Evolutionary conservation across 106 monocot genomes (phyloP).

Genomic region (Chionographis japonica): DNA sequence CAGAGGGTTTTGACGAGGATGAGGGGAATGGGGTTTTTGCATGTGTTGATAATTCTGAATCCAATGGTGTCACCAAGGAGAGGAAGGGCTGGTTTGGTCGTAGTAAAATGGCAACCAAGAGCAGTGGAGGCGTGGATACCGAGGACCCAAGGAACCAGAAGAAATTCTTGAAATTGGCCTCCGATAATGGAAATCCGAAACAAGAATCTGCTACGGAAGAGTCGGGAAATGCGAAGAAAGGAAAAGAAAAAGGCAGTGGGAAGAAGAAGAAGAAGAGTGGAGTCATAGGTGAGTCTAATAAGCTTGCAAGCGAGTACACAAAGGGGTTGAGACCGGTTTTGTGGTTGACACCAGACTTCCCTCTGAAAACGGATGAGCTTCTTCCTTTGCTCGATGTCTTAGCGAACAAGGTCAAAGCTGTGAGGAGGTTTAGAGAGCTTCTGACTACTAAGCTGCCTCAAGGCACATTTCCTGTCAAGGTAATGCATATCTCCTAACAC

Average conservation of each 20-base stretch:
- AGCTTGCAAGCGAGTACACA: slow-evolving; percentile 81
- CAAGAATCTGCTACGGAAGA: slow-evolving; percentile 34
- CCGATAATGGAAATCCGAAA: slow-evolving; percentile 37
- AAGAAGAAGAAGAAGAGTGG: slow-evolving; percentile 85
- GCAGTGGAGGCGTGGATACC: slow-evolving; percentile 26
- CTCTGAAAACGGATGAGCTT: slow-evolving; percentile 77
- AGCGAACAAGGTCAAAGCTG: slow-evolving; percentile 94
- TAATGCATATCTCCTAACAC: slow-evolving; percentile 18
- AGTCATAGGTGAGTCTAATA: slow-evolving; percentile 37
- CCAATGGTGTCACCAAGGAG: slow-evolving; percentile 49
- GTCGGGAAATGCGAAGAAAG: slow-evolving; percentile 36
- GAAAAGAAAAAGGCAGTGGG: slow-evolving; percentile 47
- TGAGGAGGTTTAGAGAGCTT: slow-evolving; percentile 91
- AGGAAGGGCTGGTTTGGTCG: slow-evolving; percentile 86
- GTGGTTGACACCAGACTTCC: slow-evolving; percentile 96
- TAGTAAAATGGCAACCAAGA: slow-evolving; percentile 48
- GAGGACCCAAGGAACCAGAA: slow-evolving; percentile 29
- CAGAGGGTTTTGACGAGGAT: slow-evolving; percentile 50
- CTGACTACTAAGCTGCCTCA: slow-evolving; percentile 86
- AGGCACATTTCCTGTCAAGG: slow-evolving; percentile 99
- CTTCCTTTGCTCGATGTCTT: slow-evolving; percentile 90
- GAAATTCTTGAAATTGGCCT: slow-evolving; percentile 23
- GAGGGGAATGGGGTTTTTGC: slow-evolving; percentile 28
- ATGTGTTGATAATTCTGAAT: slow-evolving; percentile 21
- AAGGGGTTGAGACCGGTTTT: slow-evolving; percentile 87